phyloP scores from a whole-genome alignment of 2,329 filamentous ascomycete species.

The Ophiostoma fasciatum region DNA sequence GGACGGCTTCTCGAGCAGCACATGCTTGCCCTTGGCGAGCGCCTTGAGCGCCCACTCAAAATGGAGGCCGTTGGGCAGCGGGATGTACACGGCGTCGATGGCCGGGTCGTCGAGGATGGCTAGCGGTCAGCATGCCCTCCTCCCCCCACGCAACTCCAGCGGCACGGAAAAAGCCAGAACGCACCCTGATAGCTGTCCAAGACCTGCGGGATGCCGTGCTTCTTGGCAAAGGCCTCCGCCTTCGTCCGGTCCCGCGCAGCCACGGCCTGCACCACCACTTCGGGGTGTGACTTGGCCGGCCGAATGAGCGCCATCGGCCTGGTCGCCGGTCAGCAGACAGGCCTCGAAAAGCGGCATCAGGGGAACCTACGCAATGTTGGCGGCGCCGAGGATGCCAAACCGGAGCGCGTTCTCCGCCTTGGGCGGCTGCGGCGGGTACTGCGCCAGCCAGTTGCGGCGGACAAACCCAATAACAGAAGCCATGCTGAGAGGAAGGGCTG shows the following conservation, averaged over 20 bases:
- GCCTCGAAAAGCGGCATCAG: not conserved
- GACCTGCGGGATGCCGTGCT: slow-evolving; percentile 34
- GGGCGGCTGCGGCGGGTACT: slow-evolving; percentile 4
- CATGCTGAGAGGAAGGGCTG: too few relatives aligned
- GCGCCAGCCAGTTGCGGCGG: slow-evolving; percentile 6
- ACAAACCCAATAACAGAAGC: slow-evolving; percentile 1
- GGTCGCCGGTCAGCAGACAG: too few relatives aligned
- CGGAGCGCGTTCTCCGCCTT: slow-evolving; percentile 16
- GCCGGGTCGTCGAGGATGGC: slow-evolving; percentile 18
- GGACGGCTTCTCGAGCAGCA: slow-evolving; percentile 39
- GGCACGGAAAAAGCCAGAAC: not conserved
- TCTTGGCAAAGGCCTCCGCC: slow-evolving; percentile 34
- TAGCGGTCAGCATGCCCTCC: too few relatives aligned
- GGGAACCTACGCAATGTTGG: slow-evolving; percentile 22
- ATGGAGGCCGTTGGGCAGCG: slow-evolving; percentile 28
- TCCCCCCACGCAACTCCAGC: not conserved
- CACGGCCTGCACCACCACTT: slow-evolving; percentile 36
- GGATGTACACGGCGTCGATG: slow-evolving; percentile 36
- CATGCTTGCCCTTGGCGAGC: slow-evolving; percentile 35
- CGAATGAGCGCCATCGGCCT: slow-evolving; percentile 25
- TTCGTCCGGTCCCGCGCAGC: slow-evolving; percentile 33
- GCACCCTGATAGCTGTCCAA: slow-evolving; percentile 33
- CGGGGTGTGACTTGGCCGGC: slow-evolving; percentile 36
- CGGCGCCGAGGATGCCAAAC: slow-evolving; percentile 28
- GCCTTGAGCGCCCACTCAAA: slow-evolving; percentile 33